Base-by-base conservation (phyloP, 2,329 filamentous ascomycete genomes). In the Neopestalotiopsis sp. region DNA sequence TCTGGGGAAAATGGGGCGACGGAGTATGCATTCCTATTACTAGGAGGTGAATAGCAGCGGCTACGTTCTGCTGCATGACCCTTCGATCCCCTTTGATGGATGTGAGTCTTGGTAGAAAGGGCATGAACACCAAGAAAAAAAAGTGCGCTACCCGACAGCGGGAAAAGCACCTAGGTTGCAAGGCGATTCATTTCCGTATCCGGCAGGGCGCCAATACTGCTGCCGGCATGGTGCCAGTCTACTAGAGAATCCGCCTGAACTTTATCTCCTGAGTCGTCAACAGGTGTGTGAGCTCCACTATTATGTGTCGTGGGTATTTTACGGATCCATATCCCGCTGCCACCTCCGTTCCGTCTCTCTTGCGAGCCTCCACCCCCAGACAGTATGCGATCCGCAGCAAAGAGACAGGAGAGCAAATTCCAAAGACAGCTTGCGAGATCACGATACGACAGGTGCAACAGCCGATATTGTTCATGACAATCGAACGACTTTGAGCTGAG, bases 281-380 rank as follows among this genome's bases (percentile, higher is more conserved):
- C 59, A 17, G 34, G 34, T 62, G 59, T 20, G 32, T 34, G 14
- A 40, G 59, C 32, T 20, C 30, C 30, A 62, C 59, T 40, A 62
- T 62, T 62, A 40, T 62, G 28, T 62, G 12, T 62, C 59, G 32
- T 64, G 61, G 42, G 42, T 64, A 64, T 62, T 64, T 64, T 62
- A 62, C 61, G 61, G 61, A 64, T 64, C 61, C 40, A 64, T 64
- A 40, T 64, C 61, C 61, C 61, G 61, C 61, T 53, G 38, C 61
- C 45, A 45, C 61, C 38, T 64, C 61, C 61, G 40, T 49, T 53
- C 61, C 42, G 61, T 64, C 24, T 53, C 61, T 64, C 61, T 38
- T 64, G 34, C 38, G 20, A 17, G 40, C 34, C n/a, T 34, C 34
- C 59, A 53, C 45, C 45, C 45, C 45, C 45, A 53, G 45, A 53